phyloP scores from a whole-genome alignment of 148 eudicot genomes.

The Heliosperma pusillum region DNA sequence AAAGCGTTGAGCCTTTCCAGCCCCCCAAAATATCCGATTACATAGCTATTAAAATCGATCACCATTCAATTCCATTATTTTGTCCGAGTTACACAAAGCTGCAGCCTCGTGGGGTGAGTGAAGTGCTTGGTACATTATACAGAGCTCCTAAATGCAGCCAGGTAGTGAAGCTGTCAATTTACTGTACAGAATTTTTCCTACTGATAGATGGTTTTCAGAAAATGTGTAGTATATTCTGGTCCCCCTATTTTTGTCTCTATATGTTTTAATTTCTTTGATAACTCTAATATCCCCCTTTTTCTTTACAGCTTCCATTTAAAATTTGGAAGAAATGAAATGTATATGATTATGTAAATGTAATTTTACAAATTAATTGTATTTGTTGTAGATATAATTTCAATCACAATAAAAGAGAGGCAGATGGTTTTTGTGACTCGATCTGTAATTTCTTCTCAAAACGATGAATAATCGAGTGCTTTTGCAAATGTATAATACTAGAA shows the following conservation, averaged over 20 bases:
- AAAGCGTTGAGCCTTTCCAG: conserved; percentile 27
- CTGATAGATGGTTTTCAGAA: conserved; percentile 22
- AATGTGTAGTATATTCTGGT: conserved; percentile 23
- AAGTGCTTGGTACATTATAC: neutral
- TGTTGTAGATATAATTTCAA: too few species aligned
- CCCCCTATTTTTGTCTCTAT: conserved; percentile 28
- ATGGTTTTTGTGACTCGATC: too few species aligned
- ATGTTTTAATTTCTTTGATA: neutral
- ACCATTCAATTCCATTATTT: conserved; percentile 9
- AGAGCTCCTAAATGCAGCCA: conserved; percentile 24
- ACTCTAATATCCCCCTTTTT: neutral
- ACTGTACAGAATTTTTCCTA: conserved; percentile 20
- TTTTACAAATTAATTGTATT: too few species aligned
- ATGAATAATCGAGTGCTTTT: neutral
- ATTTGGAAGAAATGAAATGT: neutral
- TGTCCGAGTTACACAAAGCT: conserved; percentile 10
- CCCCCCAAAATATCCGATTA: neutral
- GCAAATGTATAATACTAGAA: too few species aligned
- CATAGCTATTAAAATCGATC: too few species aligned
- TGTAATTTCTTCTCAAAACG: too few species aligned
- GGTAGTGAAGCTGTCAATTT: conserved; percentile 25
- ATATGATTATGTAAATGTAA: too few species aligned
- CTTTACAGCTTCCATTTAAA: neutral
- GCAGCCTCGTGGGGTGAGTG: too few species aligned
- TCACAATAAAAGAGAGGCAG: too few species aligned